Evolutionary conservation across 2,329 filamentous ascomycete genomes (phyloP), one percentile per base, ranked within the genome.

Genomic region (Exophiala xenobiotica): DNA sequence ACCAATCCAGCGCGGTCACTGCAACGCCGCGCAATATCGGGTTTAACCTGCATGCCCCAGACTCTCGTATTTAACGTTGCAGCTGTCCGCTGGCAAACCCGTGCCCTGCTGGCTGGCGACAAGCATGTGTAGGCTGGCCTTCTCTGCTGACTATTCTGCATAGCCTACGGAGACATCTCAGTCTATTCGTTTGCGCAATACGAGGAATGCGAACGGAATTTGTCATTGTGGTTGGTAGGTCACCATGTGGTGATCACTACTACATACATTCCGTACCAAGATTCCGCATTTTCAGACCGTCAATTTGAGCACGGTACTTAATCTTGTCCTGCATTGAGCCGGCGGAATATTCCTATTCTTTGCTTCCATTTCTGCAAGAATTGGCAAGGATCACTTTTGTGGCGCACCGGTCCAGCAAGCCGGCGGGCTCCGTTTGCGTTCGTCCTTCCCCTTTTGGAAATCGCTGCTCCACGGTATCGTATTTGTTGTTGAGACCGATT

Each of bases 41-140:
- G 38, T 20, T n/a, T 22, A 23, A 40, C 12, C 8, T 22, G 19
- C 19, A 12, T 12, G 19, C 19, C 9, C 11, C 9, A n/a, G 4
- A 23, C 22, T 40, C 18, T 40, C 38, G 18, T 40, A 22, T 40
- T 40, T 14, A n/a, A 40, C 11, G 18, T 40, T 24, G 38, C 38
- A 40, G 14, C 2, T n/a, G n/a, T n/a, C n/a, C n/a, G n/a, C n/a
- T n/a, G n/a, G n/a, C n/a, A n/a, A n/a, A n/a, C n/a, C n/a, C n/a
- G n/a, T n/a, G n/a, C n/a, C n/a, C n/a, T n/a, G n/a, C n/a, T n/a
- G n/a, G n/a, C n/a, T n/a, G n/a, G n/a, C n/a, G n/a, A n/a, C n/a
- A n/a, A n/a, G n/a, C n/a, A n/a, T n/a, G n/a, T n/a, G n/a, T n/a
- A n/a, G n/a, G n/a, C n/a, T n/a, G n/a, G n/a, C n/a, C n/a, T n/a